Conservation (phyloP, 2,329 filamentous ascomycete genomes). For the Fusarium coicis region DNA sequence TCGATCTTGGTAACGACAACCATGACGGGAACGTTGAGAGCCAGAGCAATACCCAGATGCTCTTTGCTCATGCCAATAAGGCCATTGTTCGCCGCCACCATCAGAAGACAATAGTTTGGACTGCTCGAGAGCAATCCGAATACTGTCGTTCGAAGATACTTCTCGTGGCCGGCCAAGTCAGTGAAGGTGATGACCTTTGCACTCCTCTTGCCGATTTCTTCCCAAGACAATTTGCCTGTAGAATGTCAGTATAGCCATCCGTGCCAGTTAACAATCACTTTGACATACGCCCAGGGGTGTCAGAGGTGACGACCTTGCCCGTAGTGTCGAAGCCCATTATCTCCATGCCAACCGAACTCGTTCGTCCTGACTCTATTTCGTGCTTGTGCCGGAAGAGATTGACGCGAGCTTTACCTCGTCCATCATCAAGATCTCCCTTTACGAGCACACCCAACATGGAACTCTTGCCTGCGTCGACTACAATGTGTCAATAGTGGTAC, state of each 20-base stretch:
- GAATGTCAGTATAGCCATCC: constrained; percentile 20
- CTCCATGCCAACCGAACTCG: constrained; percentile 97
- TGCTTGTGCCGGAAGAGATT: constrained; percentile 98
- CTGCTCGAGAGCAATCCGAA: constrained; percentile 94
- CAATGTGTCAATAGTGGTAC: constrained; percentile 22
- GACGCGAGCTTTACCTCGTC: constrained; percentile 90
- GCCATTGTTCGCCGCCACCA: constrained; percentile 98
- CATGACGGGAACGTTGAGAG: constrained; percentile 97
- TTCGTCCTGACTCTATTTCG: constrained; percentile 94
- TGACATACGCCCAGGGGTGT: constrained; percentile 80
- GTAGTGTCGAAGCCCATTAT: constrained; percentile 96
- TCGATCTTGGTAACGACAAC: constrained; percentile 98
- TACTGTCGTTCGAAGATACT: constrained; percentile 94
- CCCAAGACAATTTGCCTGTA: constrained; percentile 83
- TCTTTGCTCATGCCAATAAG: constrained; percentile 98
- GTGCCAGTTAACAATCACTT: too few relatives aligned
- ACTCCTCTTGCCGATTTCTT: constrained; percentile 94
- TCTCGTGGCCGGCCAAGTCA: constrained; percentile 94
- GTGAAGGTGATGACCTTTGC: constrained; percentile 98
- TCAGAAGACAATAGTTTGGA: constrained; percentile 96
- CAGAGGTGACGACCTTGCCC: constrained; percentile 84
- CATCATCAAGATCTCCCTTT: constrained; percentile 94
- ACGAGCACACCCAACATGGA: constrained; percentile 96
- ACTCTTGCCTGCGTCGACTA: constrained; percentile 94
- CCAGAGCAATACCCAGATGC: constrained; percentile 92